Evolutionary conservation across 108 stramenopile species (phyloP), one percentile per base, ranked within the genome.

Genomic region (Skeletonema menzelii): DNA sequence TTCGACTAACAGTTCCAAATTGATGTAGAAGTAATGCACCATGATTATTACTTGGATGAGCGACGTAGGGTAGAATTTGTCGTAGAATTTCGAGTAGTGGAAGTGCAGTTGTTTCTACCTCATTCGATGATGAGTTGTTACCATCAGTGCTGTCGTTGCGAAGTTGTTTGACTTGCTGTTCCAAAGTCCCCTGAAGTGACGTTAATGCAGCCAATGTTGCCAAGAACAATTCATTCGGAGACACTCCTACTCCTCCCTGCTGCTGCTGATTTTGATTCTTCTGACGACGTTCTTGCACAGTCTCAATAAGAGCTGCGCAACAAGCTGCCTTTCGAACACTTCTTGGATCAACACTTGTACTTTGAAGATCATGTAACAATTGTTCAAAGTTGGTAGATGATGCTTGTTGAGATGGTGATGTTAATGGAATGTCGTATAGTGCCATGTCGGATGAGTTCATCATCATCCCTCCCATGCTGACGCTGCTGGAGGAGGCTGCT

Each of bases 61-160:
- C 67, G 19, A 94, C 79, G 63, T 78, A 80, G 5, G 89, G 87
- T 11, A 87, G 34, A 8, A 83, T 63, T 11, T 64, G 59, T 20
- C 81, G 58, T 30, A 91, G 34, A 10, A 94, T 63, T 32, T 91
- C 86, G 76, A 94, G 44, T 44, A 94, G 44, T 24, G 88, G 78
- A 19, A 83, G 31, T 12, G 64, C 70, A 2, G 77, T 67, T 3
- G 55, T 65, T 65, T 70, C 70, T 15, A 73, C 37, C n/a, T 28
- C 55, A 7, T 37, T 37, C 30, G 30, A 31, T n/a, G n/a, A n/a
- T n/a, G n/a, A n/a, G n/a, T n/a, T n/a, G n/a, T n/a, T n/a, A n/a
- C n/a, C n/a, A n/a, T n/a, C n/a, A n/a, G n/a, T n/a, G 1, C 24
- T 69, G 53, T 37, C 37, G 28, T 13, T 22, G 67, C 22, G n/a